Conservation (phyloP, 192 early-diverging fungal genomes). For the Coemansia sp. region DNA sequence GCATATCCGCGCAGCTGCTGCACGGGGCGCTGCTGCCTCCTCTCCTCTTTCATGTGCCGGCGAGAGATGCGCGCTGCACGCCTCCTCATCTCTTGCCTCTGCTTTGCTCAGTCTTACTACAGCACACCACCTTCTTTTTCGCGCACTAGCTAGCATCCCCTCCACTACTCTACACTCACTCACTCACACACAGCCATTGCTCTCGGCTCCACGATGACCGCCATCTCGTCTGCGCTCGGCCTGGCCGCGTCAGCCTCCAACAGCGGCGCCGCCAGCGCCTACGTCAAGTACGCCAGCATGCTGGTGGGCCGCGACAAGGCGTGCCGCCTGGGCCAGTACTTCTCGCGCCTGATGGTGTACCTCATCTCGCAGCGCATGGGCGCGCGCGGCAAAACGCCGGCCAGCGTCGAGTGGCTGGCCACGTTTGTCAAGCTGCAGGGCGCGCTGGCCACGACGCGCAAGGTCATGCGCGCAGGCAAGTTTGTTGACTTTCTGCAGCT, state of each 20-base stretch:
- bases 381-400: slow-evolving; percentile 10
- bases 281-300: slow-evolving; percentile 58
- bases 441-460: slow-evolving; percentile 29
- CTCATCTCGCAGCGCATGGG: slow-evolving; percentile 15
- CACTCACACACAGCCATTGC: background rate
- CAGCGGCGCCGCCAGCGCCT: slow-evolving; percentile 21
- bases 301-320: slow-evolving; percentile 73
- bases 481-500: slow-evolving; percentile 38
- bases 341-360: slow-evolving; percentile 73
- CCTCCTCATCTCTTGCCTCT: too few species aligned
- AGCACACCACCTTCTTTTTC: too few species aligned
- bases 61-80: too few species aligned
- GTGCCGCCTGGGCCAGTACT: slow-evolving; percentile 84
- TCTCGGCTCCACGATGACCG: too few species aligned
- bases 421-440: slow-evolving; percentile 23
- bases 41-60: too few species aligned
- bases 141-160: too few species aligned
- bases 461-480: slow-evolving; percentile 45
- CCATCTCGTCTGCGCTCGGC: too few species aligned
- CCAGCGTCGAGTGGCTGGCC: slow-evolving; percentile 17
- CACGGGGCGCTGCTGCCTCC: too few species aligned
- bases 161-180: too few species aligned
- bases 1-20: too few species aligned
- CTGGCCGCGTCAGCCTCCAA: slow-evolving; percentile 11
- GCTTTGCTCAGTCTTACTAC: too few species aligned